Evolutionary conservation across 345 rosid species (phyloP).

Genomic region (Cardamine resedifolia): DNA sequence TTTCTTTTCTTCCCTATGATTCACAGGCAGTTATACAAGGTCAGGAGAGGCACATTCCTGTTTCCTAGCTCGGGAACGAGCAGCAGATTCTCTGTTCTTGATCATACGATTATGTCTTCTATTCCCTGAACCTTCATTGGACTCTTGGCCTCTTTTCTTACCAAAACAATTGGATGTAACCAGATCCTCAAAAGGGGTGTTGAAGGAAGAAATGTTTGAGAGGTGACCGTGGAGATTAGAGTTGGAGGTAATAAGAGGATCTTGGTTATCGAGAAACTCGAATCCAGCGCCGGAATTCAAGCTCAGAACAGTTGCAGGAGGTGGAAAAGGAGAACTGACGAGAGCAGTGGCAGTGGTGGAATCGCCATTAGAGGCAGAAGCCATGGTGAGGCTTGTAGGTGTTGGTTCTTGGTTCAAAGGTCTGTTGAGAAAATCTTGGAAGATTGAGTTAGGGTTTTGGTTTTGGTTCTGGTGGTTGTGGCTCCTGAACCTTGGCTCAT

Average conservation of each 20-base stretch:
- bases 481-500: conserved; percentile 30
- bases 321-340: conserved; percentile 36
- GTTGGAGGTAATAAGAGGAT: conserved; percentile 36
- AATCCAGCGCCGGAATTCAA: conserved; percentile 55
- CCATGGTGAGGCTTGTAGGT: conserved; percentile 31
- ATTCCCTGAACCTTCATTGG: conserved; percentile 43
- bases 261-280: conserved; percentile 48
- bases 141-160: conserved; percentile 50
- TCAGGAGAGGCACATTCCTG: conserved; percentile 49
- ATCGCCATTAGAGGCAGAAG: conserved; percentile 19
- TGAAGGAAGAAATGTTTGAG: conserved; percentile 36
- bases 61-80: conserved; percentile 84
- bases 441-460: conserved; percentile 44
- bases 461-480: conserved; percentile 29
- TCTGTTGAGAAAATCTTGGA: conserved; percentile 70
- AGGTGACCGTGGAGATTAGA: conserved; percentile 34
- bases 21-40: conserved; percentile 8
- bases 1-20: not conserved
- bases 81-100: conserved; percentile 87
- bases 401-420: conserved; percentile 41
- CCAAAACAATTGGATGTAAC: conserved; percentile 46
- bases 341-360: conserved; percentile 27
- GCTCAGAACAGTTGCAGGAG: conserved; percentile 59
- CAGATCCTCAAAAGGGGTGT: conserved; percentile 40
- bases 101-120: conserved; percentile 67